phyloP scores from a whole-genome alignment of 768 basidiomycete genomes.

The Podaxis pistillaris region DNA sequence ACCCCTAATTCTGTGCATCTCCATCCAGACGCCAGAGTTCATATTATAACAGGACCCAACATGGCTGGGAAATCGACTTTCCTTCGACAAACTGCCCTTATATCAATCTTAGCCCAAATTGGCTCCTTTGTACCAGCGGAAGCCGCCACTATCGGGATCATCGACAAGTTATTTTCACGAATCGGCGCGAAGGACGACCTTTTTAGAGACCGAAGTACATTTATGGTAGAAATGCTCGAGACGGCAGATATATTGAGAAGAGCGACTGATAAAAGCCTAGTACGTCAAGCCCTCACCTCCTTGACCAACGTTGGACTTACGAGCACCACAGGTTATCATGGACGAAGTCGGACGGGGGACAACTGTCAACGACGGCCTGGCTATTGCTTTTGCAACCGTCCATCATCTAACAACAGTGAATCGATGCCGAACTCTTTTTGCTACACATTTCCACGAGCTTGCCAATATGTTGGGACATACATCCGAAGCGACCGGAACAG shows the following conservation, averaged over 20 bases:
- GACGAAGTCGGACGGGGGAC: conserved; percentile 99
- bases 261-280: conserved; percentile 82
- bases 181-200: conserved; percentile 95
- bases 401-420: conserved; percentile 76
- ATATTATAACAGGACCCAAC: conserved; percentile 91
- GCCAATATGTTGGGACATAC: conserved; percentile 77
- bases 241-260: conserved; percentile 86
- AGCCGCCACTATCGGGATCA: conserved; percentile 73
- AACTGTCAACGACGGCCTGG: conserved; percentile 86
- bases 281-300: conserved; percentile 33
- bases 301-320: background rate
- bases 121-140: conserved; percentile 95
- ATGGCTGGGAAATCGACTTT: conserved; percentile 96
- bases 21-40: conserved; percentile 58
- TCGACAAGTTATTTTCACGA: conserved; percentile 91
- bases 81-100: conserved; percentile 87
- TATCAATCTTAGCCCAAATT: conserved; percentile 86
- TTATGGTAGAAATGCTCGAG: conserved; percentile 98
- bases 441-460: conserved; percentile 98
- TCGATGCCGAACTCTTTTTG: conserved; percentile 84
- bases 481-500: conserved; percentile 38
- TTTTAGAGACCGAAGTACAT: conserved; percentile 90
- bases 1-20: conserved; percentile 80
- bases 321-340: conserved; percentile 80
- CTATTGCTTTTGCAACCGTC: conserved; percentile 89